Evolutionary conservation across 306 rosid genomes (phyloP), one percentile per base, ranked within the genome.

Genomic region (Oemleria cerasiformis): DNA sequence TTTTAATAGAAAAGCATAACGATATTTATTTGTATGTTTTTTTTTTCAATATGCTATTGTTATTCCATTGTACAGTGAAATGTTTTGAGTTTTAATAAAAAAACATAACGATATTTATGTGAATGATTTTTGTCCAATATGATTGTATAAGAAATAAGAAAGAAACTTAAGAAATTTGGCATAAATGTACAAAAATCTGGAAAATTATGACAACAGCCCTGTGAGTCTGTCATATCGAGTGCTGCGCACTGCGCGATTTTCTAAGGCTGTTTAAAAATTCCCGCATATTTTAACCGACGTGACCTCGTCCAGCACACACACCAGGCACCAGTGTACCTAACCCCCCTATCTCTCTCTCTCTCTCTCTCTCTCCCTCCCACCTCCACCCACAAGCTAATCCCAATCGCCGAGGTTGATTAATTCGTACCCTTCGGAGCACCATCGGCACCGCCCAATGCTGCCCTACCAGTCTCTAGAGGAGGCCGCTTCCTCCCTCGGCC

Each of bases 401-500:
- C 53, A 4, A 61, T 77, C 38, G 21, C 38, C 41, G 34, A 5
- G 36, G 14, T 10, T 19, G 58, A 53, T 47, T 47, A 14, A 17
- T 11, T 19, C 21, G 16, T 53, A 53, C 30, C 19, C 30, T 3
- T 8, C 58, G 12, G 58, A 53, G 23, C 21, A 8, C 58, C 58
- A 20, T 20, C 58, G 58, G 23, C 30, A 53, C 34, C 5, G 10
- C 49, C 15, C 43, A 41, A 94, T 94, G 99, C 25, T 94, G 63
- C 92, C 97, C 3, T 94, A 87, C 59, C 75, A 45, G 2, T 80
- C 92, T 5, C 43, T 88, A 4, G 64, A 61, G 9, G 92, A 82
- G 13, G 99, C 96, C 9, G 36, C 81, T 80, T 72, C 76, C 14
- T 81, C 83, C 10, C 85, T 90, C 13, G 88, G 90, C 47, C 86